Base-by-base conservation (phyloP, 306 rosid species). In the Lupinus albus region DNA sequence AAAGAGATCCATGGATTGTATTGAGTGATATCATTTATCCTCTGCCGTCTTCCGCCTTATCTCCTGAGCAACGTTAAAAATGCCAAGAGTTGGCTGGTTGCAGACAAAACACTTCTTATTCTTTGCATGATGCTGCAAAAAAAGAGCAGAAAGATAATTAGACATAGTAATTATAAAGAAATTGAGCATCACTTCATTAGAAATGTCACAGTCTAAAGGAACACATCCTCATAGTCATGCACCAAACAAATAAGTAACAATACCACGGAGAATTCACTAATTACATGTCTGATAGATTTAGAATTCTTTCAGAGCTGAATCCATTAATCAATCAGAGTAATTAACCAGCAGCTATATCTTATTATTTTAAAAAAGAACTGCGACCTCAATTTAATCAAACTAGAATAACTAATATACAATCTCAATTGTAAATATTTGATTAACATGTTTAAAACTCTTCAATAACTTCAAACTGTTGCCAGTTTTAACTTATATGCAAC, bases 91-190 rank as follows among this genome's bases (percentile, higher is more conserved):
- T 30, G 95, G 95, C 73, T 84, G 76, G 80, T 91, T 81, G 88
- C 93, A 91, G 53, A 88, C 91, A 61, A 83, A 86, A 78, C 93
- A 91, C 68, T 86, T 91, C 85, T 88, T 91, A 76, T 88, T 88
- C 85, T 84, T 91, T 7, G 87, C 25, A 70, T 91, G 93, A 79
- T 85, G 95, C 88, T 82, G 95, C 20, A 47, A 76, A 74, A 69
- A 66, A 69, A 47, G 35, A 35, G 16, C 7, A 64, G 16, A 36
- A 58, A 25, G 59, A 62, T 11, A 67, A 25, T 25, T 25, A 25
- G 66, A 11, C 35, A 71, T 8, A 35, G 8, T 33, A 25, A 4
- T 39, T 8, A 14, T 53, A 21, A 16, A 12, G 51, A 45, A 71
- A 25, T 25, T 33, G 13, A 1, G n/a, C 28, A 21, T 17, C 7